These are phyloP conservation scores for Knoxdaviesia proteae DNA, from an alignment of 2,329 filamentous ascomycete species.

Conservation along the genomic window DNA sequence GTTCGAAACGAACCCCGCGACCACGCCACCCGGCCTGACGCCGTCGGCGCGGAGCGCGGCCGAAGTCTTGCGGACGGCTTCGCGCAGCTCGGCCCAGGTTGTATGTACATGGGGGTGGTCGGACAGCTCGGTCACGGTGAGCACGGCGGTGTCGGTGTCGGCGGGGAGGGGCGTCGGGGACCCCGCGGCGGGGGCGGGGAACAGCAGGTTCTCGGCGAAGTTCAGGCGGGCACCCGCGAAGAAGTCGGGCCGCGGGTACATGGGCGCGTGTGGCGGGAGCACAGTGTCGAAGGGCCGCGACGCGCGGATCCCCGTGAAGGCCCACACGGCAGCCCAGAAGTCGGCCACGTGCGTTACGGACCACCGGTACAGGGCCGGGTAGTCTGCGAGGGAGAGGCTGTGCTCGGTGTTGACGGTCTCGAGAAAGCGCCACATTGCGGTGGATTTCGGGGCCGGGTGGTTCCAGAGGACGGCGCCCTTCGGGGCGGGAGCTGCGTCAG, in stretches of 20 bases:
- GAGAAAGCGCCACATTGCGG: conserved; percentile 54
- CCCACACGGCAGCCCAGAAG: conserved; percentile 79
- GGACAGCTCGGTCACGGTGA: conserved; percentile 58
- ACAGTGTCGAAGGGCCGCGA: conserved; percentile 42
- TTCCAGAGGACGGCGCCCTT: conserved; percentile 41
- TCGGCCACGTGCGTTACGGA: conserved; percentile 52
- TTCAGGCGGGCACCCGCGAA: conserved; percentile 65
- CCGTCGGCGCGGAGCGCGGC: conserved; percentile 46
- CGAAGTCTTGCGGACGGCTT: conserved; percentile 55
- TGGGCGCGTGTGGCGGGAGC: conserved; percentile 33
- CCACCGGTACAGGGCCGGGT: conserved; percentile 66
- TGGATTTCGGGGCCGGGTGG: conserved; percentile 44
- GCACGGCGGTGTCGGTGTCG: conserved; percentile 44
- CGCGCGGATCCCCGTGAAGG: conserved; percentile 56
- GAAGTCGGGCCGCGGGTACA: conserved; percentile 78
- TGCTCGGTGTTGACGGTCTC: conserved; percentile 48
- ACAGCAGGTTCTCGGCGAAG: conserved; percentile 89
- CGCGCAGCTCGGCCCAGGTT: conserved; percentile 63
- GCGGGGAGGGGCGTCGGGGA: conserved; percentile 11
- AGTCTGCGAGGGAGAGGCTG: conserved; percentile 37
- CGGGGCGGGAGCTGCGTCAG: neutral
- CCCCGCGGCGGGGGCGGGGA: conserved; percentile 31
- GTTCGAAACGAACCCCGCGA: conserved; percentile 70
- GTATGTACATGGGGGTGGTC: conserved; percentile 28
- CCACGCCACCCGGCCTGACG: conserved; percentile 32